Base-by-base conservation (phyloP, 108 stramenopile genomes). In the Nitzschia palea region DNA sequence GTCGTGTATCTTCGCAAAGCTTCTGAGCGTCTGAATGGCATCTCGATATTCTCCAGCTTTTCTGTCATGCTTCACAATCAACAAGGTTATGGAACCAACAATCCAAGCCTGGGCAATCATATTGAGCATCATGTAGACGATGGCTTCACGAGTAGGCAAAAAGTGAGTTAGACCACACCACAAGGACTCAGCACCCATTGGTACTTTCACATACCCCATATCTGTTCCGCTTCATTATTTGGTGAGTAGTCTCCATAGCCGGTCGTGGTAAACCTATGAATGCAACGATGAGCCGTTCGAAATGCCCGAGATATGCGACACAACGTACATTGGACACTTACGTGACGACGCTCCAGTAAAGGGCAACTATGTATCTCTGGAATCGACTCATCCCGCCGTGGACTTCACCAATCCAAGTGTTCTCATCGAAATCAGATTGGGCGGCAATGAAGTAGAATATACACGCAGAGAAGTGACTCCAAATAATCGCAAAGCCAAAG, bases 161-260 rank as follows among this genome's bases (percentile, higher is more conserved):
- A 9, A 42, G 15, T 9, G 15, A n/a, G n/a, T n/a, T n/a, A n/a
- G n/a, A n/a, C n/a, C n/a, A n/a, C n/a, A n/a, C n/a, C n/a, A n/a
- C n/a, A n/a, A n/a, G n/a, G 14, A 8, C 8, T 10, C 37, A 40
- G 8, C 14, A 8, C 10, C 37, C 37, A 40, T 8, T 10, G 10
- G 14, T 40, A 8, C 37, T 40, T 18, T 5, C 15, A 48, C 62
- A 74, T 67, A 20, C 74, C 64, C 56, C 55, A 74, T 15, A 81
- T 69, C 54, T 80, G 76, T 60, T 84, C 80, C 15, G 67, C 57
- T 5, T 67, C 3, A 53, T 86, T 83, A 25, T 80, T 73, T 5
- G 82, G 81, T 14, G 71, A 57, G 56, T 40, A 83, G 64, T 86
- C 86, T 2, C 86, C 85, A 40, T 81, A 81, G 26, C 85, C 82